Evolutionary conservation across 1,284 basidiomycete genomes (phyloP).

Genomic region (Ustilago bromivora): DNA sequence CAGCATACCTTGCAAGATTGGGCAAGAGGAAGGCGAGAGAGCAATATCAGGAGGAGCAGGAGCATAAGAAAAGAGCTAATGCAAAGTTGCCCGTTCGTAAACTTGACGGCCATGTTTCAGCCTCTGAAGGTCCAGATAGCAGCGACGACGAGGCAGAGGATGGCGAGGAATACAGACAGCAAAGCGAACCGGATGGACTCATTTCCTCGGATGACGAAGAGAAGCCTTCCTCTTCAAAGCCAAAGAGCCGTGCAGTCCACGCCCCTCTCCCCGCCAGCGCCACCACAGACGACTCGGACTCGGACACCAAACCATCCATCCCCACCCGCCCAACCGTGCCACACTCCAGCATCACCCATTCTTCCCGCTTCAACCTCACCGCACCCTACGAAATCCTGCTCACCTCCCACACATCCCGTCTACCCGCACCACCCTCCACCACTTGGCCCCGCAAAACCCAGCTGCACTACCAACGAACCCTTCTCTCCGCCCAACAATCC

Average conservation of each 20-base stretch:
- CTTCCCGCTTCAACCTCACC: conserved; percentile 56
- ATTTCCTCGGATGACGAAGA: conserved; percentile 20
- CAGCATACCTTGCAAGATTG: conserved; percentile 42
- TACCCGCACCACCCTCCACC: conserved; percentile 9
- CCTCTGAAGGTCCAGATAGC: conserved; percentile 8
- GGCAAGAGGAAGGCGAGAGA: conserved; percentile 48
- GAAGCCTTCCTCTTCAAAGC: neutral
- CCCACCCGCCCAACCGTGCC: conserved; percentile 9
- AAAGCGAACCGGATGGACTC: conserved; percentile 3
- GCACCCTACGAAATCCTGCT: conserved; percentile 60
- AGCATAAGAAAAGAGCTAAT: conserved; percentile 39
- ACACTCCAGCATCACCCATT: conserved; percentile 50
- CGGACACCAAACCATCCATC: neutral
- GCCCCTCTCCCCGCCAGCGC: conserved; percentile 23
- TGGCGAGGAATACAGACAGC: conserved; percentile 17
- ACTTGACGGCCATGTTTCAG: conserved; percentile 19
- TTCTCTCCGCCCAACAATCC: conserved; percentile 13
- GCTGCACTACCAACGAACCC: conserved; percentile 13
- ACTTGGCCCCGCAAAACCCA: conserved; percentile 19
- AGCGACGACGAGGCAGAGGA: conserved; percentile 15
- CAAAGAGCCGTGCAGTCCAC: conserved; percentile 54
- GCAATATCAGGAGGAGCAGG: conserved; percentile 29
- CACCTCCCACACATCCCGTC: conserved; percentile 33
- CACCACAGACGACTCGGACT: conserved; percentile 21
- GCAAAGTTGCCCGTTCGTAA: conserved; percentile 39